These are phyloP conservation scores for Curvularia sp. DNA, from an alignment of 2,329 filamentous ascomycete species.

Conservation along the genomic window DNA sequence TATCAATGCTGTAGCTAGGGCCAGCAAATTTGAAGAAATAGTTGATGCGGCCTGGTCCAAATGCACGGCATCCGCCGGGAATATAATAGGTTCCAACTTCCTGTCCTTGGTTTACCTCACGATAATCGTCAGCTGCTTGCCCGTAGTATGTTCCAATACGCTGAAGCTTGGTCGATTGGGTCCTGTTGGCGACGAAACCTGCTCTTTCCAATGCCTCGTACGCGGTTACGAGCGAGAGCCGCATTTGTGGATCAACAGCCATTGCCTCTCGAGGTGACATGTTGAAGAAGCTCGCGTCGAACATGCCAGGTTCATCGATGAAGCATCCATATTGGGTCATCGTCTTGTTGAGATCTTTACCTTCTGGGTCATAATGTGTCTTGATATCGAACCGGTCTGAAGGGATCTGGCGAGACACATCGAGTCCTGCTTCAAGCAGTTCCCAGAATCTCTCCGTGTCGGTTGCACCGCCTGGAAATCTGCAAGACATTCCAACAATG, in stretches of 20 bases:
- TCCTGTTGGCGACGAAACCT: slow-evolving; percentile 39
- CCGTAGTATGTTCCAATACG: slow-evolving; percentile 49
- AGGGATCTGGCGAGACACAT: slow-evolving; percentile 44
- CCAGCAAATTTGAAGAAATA: slow-evolving; percentile 46
- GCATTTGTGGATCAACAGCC: slow-evolving; percentile 34
- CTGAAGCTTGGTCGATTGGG: slow-evolving; percentile 33
- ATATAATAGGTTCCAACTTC: slow-evolving; percentile 64
- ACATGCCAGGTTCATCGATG: slow-evolving; percentile 34
- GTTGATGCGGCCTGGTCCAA: slow-evolving; percentile 60
- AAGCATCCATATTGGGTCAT: slow-evolving; percentile 35
- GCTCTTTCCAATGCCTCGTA: slow-evolving; percentile 41
- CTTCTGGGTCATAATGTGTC: slow-evolving; percentile 32
- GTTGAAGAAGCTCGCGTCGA: slow-evolving; percentile 41
- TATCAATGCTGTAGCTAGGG: slow-evolving; percentile 54
- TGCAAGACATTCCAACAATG: slow-evolving; percentile 50
- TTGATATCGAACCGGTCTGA: slow-evolving; percentile 32
- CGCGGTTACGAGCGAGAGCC: slow-evolving; percentile 30
- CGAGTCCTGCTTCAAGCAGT: slow-evolving; percentile 36
- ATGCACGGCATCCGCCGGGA: slow-evolving; percentile 61
- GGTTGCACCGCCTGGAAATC: slow-evolving; percentile 40
- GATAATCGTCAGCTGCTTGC: slow-evolving; percentile 42
- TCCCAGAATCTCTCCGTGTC: slow-evolving; percentile 48
- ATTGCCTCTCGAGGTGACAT: slow-evolving; percentile 41
- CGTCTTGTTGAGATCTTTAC: slow-evolving; percentile 26
- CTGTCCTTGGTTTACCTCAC: slow-evolving; percentile 30